Percentiles rank a stretch among this genome's conserved stretches.
These are phyloP conservation scores for Pezicula radicicola DNA, from an alignment of 2,329 filamentous ascomycete genomes.

Conservation along the genomic window DNA sequence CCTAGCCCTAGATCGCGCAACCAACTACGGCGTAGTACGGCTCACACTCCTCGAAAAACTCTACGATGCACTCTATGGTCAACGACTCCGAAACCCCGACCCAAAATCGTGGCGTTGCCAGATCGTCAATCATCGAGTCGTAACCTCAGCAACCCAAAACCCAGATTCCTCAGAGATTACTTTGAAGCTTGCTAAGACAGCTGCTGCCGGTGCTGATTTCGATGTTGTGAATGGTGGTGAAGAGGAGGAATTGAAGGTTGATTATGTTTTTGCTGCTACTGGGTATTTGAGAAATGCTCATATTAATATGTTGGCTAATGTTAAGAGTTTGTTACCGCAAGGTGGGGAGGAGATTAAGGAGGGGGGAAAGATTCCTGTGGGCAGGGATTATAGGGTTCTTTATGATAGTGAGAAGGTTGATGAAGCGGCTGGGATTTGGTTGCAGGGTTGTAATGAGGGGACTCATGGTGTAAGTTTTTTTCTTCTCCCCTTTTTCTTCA, in stretches of 20 bases:
- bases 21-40: slow-evolving; percentile 93
- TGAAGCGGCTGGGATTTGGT: slow-evolving; percentile 76
- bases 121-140: slow-evolving; percentile 67
- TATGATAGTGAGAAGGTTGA: slow-evolving; percentile 68
- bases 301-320: slow-evolving; percentile 67
- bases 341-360: slow-evolving; percentile 24
- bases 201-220: slow-evolving; percentile 21
- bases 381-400: slow-evolving; percentile 74
- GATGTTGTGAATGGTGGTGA: slow-evolving; percentile 37
- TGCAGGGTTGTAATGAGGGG: slow-evolving; percentile 91
- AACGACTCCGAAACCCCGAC: slow-evolving; percentile 67
- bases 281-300: slow-evolving; percentile 81
- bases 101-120: slow-evolving; percentile 77
- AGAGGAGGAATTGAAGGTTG: slow-evolving; percentile 54
- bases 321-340: slow-evolving; percentile 61
- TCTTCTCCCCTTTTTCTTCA: background rate
- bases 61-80: slow-evolving; percentile 84
- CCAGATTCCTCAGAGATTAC: slow-evolving; percentile 9
- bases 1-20: slow-evolving; percentile 71
- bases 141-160: slow-evolving; percentile 33
- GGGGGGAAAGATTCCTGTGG: slow-evolving; percentile 58
- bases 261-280: slow-evolving; percentile 82
- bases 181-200: slow-evolving; percentile 24
- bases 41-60: slow-evolving; percentile 86
- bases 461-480: slow-evolving; percentile 77